These are phyloP conservation scores for Solanum piurae DNA, from an alignment of 257 asterid species.

Conservation along the genomic window DNA sequence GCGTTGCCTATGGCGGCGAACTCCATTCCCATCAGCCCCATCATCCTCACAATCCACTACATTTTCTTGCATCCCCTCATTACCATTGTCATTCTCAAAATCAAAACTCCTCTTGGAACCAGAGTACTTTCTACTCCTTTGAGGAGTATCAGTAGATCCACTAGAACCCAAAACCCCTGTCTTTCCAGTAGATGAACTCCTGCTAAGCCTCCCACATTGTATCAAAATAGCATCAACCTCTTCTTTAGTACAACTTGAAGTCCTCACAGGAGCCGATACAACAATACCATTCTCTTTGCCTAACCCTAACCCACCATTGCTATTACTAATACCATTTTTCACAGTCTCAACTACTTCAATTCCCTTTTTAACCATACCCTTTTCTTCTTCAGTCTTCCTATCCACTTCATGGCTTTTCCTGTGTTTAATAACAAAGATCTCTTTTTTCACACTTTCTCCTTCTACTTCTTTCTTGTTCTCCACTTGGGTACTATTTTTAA, in stretches of 20 bases:
- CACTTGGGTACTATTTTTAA: slow-evolving; percentile 17
- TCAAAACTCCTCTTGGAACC: slow-evolving; percentile 95
- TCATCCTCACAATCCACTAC: slow-evolving; percentile 25
- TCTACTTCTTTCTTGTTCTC: slow-evolving; percentile 32
- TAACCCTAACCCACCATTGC: background rate
- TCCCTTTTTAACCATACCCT: slow-evolving; percentile 15
- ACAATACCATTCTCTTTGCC: slow-evolving; percentile 9
- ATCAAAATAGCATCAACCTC: slow-evolving; percentile 91
- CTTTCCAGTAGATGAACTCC: slow-evolving; percentile 80
- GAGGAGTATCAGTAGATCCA: slow-evolving; percentile 23
- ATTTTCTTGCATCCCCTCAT: slow-evolving; percentile 6
- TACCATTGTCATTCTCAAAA: slow-evolving; percentile 54
- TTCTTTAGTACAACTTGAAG: slow-evolving; percentile 89
- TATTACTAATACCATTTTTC: slow-evolving; percentile 1
- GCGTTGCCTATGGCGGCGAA: slow-evolving; percentile 52
- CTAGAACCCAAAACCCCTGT: slow-evolving; percentile 15
- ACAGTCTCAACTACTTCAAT: slow-evolving; percentile 18
- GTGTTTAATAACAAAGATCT: slow-evolving; percentile 63
- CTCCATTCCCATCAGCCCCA: slow-evolving; percentile 28
- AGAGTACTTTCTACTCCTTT: slow-evolving; percentile 51
- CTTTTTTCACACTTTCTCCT: slow-evolving; percentile 50
- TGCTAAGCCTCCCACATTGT: slow-evolving; percentile 93
- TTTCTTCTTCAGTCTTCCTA: slow-evolving; percentile 43
- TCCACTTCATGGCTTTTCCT: slow-evolving; percentile 71
- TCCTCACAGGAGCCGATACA: slow-evolving; percentile 53